A percentile compares a stretch with the other conserved stretches of the same genome.
Evolutionary conservation across 1,139 yeast genomes (phyloP).

Genomic region (Pneumocystis jirovecii): DNA sequence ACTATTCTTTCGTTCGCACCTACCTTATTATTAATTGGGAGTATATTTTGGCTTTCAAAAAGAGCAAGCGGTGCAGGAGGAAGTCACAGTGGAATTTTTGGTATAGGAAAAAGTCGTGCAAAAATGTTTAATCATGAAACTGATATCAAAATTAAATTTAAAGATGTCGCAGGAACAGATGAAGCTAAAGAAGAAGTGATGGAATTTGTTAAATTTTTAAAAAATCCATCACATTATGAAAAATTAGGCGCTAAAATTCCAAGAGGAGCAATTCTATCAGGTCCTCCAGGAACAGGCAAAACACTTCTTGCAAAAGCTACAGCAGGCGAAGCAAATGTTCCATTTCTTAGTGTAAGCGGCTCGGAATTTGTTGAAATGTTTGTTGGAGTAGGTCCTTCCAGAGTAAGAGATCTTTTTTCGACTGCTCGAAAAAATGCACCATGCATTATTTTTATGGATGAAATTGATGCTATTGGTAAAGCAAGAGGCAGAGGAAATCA

Average conservation of each 20-base stretch:
- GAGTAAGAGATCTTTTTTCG: constrained; percentile 87
- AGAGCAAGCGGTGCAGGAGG: constrained; percentile 40
- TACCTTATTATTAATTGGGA: constrained; percentile 70
- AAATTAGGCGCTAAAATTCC: constrained; percentile 92
- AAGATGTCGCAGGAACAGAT: constrained; percentile 92
- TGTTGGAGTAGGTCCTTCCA: constrained; percentile 96
- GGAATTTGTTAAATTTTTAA: constrained; percentile 90
- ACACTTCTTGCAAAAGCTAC: constrained; percentile 95
- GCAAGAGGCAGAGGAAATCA: constrained; percentile 74
- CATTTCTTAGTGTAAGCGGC: constrained; percentile 86
- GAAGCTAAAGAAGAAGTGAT: constrained; percentile 97
- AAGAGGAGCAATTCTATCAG: constrained; percentile 90
- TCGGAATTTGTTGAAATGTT: constrained; percentile 99
- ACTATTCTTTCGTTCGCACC: constrained; percentile 66
- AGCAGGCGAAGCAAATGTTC: constrained; percentile 97
- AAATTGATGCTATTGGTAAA: constrained; percentile 95
- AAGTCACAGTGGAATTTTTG: constrained; percentile 40
- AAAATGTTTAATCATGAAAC: constrained; percentile 84
- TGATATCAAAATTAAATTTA: constrained; percentile 72
- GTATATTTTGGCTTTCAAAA: constrained; percentile 56
- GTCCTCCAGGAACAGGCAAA: constrained; percentile 99
- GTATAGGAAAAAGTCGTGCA: constrained; percentile 31
- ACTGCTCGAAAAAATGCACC: constrained; percentile 92
- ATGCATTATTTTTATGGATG: constrained; percentile 85
- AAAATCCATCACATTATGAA: constrained; percentile 79